Percentiles rank a stretch among this genome's conserved stretches.
phyloP scores from a whole-genome alignment of 2,329 filamentous ascomycete genomes.

The Aureobasidium mangrovei region DNA sequence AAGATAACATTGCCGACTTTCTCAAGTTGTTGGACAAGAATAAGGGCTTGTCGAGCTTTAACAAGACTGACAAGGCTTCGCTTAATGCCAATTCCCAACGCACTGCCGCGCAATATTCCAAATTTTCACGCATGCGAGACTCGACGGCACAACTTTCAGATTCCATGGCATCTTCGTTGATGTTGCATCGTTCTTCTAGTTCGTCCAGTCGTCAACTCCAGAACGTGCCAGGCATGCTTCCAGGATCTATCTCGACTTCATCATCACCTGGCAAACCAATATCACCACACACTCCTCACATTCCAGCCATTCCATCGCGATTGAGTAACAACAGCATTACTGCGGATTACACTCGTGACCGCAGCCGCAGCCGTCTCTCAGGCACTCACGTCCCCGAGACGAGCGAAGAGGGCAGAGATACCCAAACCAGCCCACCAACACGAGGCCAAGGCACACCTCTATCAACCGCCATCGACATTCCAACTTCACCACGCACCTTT shows the following conservation, averaged over 20 bases:
- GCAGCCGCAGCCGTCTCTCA: constrained; percentile 22
- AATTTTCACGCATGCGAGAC: constrained; percentile 82
- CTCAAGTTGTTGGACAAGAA: constrained; percentile 79
- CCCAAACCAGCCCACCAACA: background rate
- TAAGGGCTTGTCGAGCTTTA: constrained; percentile 77
- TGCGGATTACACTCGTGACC: constrained; percentile 34
- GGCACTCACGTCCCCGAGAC: background rate
- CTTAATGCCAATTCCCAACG: constrained; percentile 55
- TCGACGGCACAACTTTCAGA: constrained; percentile 84
- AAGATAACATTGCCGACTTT: constrained; percentile 90
- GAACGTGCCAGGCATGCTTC: constrained; percentile 52
- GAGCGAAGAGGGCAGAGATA: constrained; percentile 13
- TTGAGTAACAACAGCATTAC: constrained; percentile 83
- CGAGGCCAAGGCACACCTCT: constrained; percentile 27
- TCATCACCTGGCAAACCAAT: constrained; percentile 79
- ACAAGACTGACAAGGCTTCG: constrained; percentile 48
- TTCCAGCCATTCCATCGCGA: constrained; percentile 86
- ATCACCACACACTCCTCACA: constrained; percentile 84
- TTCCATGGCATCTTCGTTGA: constrained; percentile 82
- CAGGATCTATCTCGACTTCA: constrained; percentile 66
- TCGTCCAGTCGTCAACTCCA: constrained; percentile 67
- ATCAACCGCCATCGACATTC: constrained; percentile 61
- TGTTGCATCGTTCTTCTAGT: constrained; percentile 73
- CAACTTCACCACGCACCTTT: constrained; percentile 53
- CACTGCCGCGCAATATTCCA: constrained; percentile 70